Evolutionary conservation across 345 rosid species (phyloP), one percentile per base, ranked within the genome.

Genomic region (Linum usitatissimum): DNA sequence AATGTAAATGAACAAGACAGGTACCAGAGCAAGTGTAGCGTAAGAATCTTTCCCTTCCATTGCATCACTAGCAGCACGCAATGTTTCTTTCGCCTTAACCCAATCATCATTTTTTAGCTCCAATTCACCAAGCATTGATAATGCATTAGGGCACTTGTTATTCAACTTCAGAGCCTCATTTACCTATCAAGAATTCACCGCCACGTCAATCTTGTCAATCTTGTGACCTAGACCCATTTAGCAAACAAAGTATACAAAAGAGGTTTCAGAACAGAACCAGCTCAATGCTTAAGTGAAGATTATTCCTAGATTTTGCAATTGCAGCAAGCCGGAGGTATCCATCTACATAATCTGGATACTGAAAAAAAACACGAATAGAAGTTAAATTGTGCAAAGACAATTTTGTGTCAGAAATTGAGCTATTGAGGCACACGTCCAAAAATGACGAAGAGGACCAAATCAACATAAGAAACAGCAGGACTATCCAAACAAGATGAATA

Each of bases 91-190:
- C 60, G 99, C 99, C 82, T 90, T 92, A 58, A 92, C 99, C 99
- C 99, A 92, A 70, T 92, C 97, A 78, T 92, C 99, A 70, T 86
- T 92, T 80, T 90, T 92, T 63, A 92, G 99, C 83, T 92, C 99
- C 71, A 92, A 72, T 72, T 89, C 97, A 77, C 99, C 99, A 67
- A 92, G 96, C 82, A 92, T 80, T 53, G 97, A 90, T 70, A 92
- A 78, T 30, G 94, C 94, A 83, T 86, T 90, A 62, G 96, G 83
- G 79, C 75, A 73, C 78, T 86, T 92, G 31, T 85, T 86, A 70
- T 80, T 92, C 80, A 90, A 90, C 82, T 83, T 92, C 75, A 92
- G 69, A 45, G 97, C 94, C 80, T 92, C 96, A 60, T 83, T 81
- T 54, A 87, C 99, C 99, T 92, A 72, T 7, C 8, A 40, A 13